Evolutionary conservation across 1,284 basidiomycete species (phyloP).

Genomic region (Naganishia liquefaciens): DNA sequence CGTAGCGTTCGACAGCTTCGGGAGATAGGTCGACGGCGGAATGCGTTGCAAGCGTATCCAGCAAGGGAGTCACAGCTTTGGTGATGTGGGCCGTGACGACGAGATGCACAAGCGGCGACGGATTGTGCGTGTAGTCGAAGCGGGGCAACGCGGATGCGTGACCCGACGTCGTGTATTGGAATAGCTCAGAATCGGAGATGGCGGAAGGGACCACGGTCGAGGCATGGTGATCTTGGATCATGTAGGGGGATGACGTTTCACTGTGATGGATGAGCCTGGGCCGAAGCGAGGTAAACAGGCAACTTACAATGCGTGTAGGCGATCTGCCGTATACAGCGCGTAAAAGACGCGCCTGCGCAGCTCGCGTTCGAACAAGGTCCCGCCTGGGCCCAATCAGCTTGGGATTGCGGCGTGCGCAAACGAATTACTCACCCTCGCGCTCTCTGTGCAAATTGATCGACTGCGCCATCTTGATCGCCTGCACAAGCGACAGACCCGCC

Average conservation of each 20-base stretch:
- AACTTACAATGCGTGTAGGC: conserved; percentile 45
- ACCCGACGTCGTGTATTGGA: conserved; percentile 40
- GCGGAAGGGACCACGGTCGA: conserved; percentile 47
- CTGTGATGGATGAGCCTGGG: not conserved
- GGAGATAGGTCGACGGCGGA: conserved; percentile 42
- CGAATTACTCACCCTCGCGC: conserved; percentile 40
- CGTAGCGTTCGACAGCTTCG: conserved; percentile 45
- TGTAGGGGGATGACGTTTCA: conserved; percentile 49
- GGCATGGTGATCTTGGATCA: conserved; percentile 47
- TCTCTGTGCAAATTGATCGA: conserved; percentile 48
- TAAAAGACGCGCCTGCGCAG: conserved; percentile 48
- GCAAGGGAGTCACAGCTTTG: conserved; percentile 44
- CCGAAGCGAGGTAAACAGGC: not conserved
- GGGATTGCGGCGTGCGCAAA: not conserved
- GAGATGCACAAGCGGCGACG: conserved; percentile 45
- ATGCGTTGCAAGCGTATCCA: conserved; percentile 47
- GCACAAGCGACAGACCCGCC: conserved; percentile 44
- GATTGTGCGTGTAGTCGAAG: conserved; percentile 42
- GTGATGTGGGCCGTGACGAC: conserved; percentile 49
- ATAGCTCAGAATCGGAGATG: conserved; percentile 47
- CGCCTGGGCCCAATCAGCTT: conserved; percentile 3
- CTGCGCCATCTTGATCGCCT: conserved; percentile 49
- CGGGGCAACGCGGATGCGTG: conserved; percentile 38
- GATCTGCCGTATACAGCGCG: conserved; percentile 47
- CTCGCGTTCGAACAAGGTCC: conserved; percentile 47